Evolutionary conservation across 2,329 filamentous ascomycete genomes (phyloP), one percentile per base, ranked within the genome.

Genomic region (Pseudogymnoascus sp.): DNA sequence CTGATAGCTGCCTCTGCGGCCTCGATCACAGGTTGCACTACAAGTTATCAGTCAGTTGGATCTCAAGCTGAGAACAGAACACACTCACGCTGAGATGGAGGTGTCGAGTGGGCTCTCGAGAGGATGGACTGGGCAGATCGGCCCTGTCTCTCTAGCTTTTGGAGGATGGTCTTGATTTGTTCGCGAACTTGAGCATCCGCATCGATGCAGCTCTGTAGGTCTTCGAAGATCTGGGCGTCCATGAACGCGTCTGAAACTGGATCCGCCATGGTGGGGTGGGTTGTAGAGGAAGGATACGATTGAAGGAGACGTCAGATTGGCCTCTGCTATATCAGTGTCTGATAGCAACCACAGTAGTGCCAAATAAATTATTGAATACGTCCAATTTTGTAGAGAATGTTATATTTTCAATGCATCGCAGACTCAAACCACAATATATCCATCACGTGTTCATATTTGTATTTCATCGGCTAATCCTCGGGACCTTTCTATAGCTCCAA

Each of bases 101-200:
- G 87, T 4, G 92, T 96, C 1, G 93, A 95, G 77, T 99, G 95
- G 60, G 95, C 91, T 72, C 91, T 83, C 38, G 93, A 95, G 60
- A 97, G 84, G 62, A 93, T 83, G 50, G 93, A 91, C 71, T 93
- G 90, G 21, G 89, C 88, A 66, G 86, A 87, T 70, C 90, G 86
- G 67, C 90, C 89, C 83, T 91, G 87, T 72, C 92, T 89, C 72
- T 96, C 91, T 38, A 97, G 84, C 44, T 82, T 84, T 73, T 95
- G 88, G 50, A 95, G 83, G 70, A 96, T 89, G 64, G 91, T 87
- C 67, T 88, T 85, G 64, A 99, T 83, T 71, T 90, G 86, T 79
- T 97, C 93, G 71, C 90, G 87, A 62, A 96, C 87, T 62, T 83
- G 81, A 7, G 85, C 83, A 74, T 97, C 95, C 75, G 96, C 88